These are phyloP conservation scores for Penicillium canescens DNA, from an alignment of 495 filamentous ascomycete species.

Conservation along the genomic window DNA sequence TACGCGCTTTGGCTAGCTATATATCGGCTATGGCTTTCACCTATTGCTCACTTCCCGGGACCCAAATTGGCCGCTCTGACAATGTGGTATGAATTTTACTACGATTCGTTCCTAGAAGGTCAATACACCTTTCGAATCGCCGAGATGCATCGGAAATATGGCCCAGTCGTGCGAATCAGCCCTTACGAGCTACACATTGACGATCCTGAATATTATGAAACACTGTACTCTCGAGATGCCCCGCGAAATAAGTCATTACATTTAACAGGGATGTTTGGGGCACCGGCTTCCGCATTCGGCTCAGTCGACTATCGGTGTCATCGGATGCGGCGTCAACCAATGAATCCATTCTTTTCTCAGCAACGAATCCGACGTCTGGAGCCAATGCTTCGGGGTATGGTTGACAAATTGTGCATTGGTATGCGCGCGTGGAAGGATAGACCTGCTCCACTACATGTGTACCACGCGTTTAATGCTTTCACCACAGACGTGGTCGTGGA, in stretches of 20 bases:
- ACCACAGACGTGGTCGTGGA: constrained; percentile 44
- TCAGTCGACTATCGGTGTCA: constrained; percentile 32
- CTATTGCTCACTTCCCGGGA: constrained; percentile 48
- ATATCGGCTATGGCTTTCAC: constrained; percentile 42
- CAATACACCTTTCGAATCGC: constrained; percentile 41
- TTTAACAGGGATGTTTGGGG: constrained; percentile 29
- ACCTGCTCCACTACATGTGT: constrained; percentile 27
- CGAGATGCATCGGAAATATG: constrained; percentile 47
- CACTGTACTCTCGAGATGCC: constrained; percentile 40
- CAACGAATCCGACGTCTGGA: constrained; percentile 29
- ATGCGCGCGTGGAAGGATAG: constrained; percentile 30
- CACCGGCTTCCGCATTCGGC: constrained; percentile 20
- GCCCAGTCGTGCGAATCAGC: constrained; percentile 61
- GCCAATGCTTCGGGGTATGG: constrained; percentile 26
- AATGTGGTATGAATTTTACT: constrained; percentile 51
- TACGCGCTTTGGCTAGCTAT: constrained; percentile 11
- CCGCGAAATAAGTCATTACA: constrained; percentile 31
- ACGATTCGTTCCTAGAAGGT: constrained; percentile 39
- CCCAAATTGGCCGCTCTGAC: constrained; percentile 47
- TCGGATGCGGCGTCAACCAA: constrained; percentile 28
- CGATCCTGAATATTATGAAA: constrained; percentile 53
- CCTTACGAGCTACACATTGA: constrained; percentile 56
- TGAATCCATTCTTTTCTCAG: constrained; percentile 41
- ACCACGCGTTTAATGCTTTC: constrained; percentile 36
- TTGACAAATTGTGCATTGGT: constrained; percentile 35